phyloP scores from a whole-genome alignment of 768 basidiomycete species.

The Mycena rosella region DNA sequence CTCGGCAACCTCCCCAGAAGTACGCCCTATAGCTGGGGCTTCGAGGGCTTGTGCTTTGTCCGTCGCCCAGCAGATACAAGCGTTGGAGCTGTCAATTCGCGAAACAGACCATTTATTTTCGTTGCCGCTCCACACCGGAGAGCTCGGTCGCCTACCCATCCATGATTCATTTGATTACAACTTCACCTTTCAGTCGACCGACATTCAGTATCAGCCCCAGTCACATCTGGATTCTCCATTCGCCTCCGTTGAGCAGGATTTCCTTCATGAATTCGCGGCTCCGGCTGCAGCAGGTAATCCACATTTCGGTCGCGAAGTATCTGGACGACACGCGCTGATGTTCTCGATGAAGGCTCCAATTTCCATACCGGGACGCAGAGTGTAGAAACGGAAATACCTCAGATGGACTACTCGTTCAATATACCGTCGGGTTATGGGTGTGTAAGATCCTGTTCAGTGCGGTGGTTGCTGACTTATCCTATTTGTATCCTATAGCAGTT shows the following conservation, averaged over 20 bases:
- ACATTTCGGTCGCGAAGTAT: too few relatives aligned
- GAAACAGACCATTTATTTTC: slow-evolving; percentile 11
- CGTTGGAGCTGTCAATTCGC: slow-evolving; percentile 3
- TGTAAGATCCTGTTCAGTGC: not conserved
- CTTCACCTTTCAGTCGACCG: slow-evolving; percentile 6
- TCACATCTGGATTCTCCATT: not conserved
- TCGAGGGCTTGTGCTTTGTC: not conserved
- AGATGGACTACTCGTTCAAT: not conserved
- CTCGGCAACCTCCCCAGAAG: not conserved
- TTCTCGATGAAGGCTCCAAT: not conserved
- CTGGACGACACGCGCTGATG: too few relatives aligned
- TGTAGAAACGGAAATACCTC: not conserved
- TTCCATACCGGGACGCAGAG: not conserved
- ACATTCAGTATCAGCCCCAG: not conserved
- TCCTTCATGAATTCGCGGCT: too few relatives aligned
- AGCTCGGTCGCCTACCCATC: slow-evolving; percentile 25
- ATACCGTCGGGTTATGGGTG: not conserved
- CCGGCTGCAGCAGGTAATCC: too few relatives aligned
- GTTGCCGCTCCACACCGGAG: slow-evolving; percentile 8
- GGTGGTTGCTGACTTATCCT: not conserved
- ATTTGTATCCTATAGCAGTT: not conserved
- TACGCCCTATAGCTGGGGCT: not conserved
- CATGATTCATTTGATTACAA: slow-evolving; percentile 22
- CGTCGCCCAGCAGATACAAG: too few relatives aligned
- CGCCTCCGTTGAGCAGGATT: not conserved